These are phyloP conservation scores for Trichoderma asperelloides DNA, from an alignment of 495 filamentous ascomycete species.

Conservation along the genomic window DNA sequence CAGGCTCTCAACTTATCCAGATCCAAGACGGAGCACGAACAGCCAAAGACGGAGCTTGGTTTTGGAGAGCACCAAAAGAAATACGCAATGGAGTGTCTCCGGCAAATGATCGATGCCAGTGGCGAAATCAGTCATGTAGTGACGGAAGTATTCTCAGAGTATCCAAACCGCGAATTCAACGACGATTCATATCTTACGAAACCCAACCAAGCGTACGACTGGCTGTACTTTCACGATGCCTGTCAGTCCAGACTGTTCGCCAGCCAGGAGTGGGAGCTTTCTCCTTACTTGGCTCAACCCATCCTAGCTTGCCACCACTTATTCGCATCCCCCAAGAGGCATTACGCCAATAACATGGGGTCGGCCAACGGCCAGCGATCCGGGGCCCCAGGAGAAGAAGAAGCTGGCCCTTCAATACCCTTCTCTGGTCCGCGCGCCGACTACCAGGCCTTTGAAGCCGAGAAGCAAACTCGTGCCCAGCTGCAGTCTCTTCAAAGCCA, in stretches of 20 bases:
- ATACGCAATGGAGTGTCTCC: slow-evolving; percentile 66
- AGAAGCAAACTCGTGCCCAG: slow-evolving; percentile 52
- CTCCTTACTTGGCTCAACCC: slow-evolving; percentile 74
- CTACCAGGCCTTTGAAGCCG: slow-evolving; percentile 65
- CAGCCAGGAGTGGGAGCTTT: slow-evolving; percentile 81
- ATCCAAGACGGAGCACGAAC: slow-evolving; percentile 28
- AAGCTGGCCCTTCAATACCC: slow-evolving; percentile 47
- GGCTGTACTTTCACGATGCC: slow-evolving; percentile 87
- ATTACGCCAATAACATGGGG: slow-evolving; percentile 20
- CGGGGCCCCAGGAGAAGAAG: slow-evolving; percentile 34
- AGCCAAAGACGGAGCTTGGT: slow-evolving; percentile 42
- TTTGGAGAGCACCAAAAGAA: slow-evolving; percentile 71
- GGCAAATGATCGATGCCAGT: slow-evolving; percentile 80
- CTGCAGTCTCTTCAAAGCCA: slow-evolving; percentile 43
- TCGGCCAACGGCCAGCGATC: slow-evolving; percentile 30
- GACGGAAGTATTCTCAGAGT: slow-evolving; percentile 68
- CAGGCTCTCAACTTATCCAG: slow-evolving; percentile 21
- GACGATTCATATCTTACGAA: slow-evolving; percentile 89
- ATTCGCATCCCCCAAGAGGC: slow-evolving; percentile 59
- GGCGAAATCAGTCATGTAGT: slow-evolving; percentile 84
- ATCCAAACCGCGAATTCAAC: slow-evolving; percentile 79
- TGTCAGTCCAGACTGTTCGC: slow-evolving; percentile 65
- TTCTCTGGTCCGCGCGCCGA: slow-evolving; percentile 76
- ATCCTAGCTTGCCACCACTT: slow-evolving; percentile 86
- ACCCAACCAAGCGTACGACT: slow-evolving; percentile 78